Evolutionary conservation across 257 asterid genomes (phyloP).

Genomic region (Solanum pinnatisectum): DNA sequence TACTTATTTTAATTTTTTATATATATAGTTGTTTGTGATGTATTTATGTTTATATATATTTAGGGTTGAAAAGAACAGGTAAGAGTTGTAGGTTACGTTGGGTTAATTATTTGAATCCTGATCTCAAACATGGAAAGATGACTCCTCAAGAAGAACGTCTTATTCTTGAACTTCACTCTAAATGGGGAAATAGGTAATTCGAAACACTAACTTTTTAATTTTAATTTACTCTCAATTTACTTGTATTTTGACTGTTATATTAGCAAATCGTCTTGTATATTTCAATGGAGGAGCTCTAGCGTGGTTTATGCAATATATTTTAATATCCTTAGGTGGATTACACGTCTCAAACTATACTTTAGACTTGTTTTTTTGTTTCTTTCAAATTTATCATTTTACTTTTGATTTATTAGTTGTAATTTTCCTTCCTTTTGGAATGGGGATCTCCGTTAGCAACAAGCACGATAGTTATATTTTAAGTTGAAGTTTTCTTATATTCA

Average conservation of each 20-base stretch:
- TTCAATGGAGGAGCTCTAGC: too few species aligned
- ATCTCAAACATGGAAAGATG: slow-evolving; percentile 64
- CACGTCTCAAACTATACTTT: not conserved
- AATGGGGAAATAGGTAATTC: slow-evolving; percentile 66
- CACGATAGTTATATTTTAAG: not conserved
- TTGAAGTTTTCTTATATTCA: not conserved
- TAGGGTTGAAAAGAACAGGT: slow-evolving; percentile 81
- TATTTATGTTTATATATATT: not conserved
- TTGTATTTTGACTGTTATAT: not conserved
- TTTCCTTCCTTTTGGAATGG: not conserved
- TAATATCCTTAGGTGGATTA: not conserved
- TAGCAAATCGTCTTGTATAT: not conserved
- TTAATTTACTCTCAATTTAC: not conserved
- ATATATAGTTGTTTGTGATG: not conserved
- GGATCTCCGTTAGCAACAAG: not conserved
- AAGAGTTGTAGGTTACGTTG: slow-evolving; percentile 85
- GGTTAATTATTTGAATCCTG: slow-evolving; percentile 85
- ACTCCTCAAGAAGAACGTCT: slow-evolving; percentile 62
- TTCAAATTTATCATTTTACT: too few species aligned
- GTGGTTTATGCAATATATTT: not conserved
- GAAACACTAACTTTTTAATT: not conserved
- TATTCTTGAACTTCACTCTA: slow-evolving; percentile 77
- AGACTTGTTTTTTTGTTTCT: too few species aligned
- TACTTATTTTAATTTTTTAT: not conserved
- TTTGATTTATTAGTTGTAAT: not conserved